These are phyloP conservation scores for Leishmania amazonensis DNA, from an alignment of 208 protist genomes.

Conservation along the genomic window DNA sequence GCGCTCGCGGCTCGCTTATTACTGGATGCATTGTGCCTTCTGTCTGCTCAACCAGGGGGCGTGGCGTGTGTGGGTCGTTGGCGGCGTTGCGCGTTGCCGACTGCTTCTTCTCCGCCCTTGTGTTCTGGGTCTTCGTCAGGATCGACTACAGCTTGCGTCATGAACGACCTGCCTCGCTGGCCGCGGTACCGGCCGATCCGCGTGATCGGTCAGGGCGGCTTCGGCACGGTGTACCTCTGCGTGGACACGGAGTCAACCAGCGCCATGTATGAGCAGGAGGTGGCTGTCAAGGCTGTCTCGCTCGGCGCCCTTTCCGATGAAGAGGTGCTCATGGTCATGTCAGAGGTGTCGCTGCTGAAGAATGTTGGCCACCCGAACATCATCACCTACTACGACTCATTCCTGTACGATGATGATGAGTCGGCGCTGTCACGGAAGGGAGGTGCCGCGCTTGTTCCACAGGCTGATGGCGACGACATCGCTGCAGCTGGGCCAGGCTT, in stretches of 20 bases:
- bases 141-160: neutral
- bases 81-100: neutral
- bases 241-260: conserved; percentile 38
- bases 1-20: neutral
- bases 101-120: conserved; percentile 13
- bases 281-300: conserved; percentile 80
- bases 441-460: neutral
- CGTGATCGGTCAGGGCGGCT: conserved; percentile 66
- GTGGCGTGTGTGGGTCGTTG: neutral
- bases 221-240: conserved; percentile 84
- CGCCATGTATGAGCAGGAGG: conserved; percentile 17
- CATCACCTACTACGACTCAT: conserved; percentile 84
- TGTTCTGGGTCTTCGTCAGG: conserved; percentile 1
- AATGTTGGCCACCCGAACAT: conserved; percentile 83
- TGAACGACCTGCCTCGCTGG: conserved; percentile 44
- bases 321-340: conserved; percentile 74
- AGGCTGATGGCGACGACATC: neutral
- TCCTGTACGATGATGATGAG: conserved; percentile 51
- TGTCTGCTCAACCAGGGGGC: neutral
- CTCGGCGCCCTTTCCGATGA: conserved; percentile 53
- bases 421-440: neutral
- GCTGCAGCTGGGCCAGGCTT: neutral
- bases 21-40: neutral
- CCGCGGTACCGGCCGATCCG: conserved; percentile 49
- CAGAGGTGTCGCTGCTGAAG: conserved; percentile 76